Conservation (phyloP, 202 grass and related monocot genomes). For the Sporobolus alterniflorus region DNA sequence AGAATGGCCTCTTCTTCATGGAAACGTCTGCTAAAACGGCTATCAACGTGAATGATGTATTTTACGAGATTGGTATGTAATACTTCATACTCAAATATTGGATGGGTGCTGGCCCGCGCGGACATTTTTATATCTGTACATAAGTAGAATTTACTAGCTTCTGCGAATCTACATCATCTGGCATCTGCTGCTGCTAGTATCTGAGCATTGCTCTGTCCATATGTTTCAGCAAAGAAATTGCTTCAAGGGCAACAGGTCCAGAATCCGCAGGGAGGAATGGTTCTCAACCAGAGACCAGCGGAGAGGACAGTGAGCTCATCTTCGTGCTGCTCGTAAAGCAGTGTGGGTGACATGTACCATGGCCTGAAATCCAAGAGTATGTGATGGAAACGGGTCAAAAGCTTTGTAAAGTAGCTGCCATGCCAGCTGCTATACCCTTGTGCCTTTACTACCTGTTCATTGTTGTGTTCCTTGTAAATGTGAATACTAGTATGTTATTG, state of each 20-base stretch:
- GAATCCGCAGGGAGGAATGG: conserved; percentile 68
- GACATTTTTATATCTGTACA: neutral
- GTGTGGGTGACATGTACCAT: neutral
- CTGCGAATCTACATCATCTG: neutral
- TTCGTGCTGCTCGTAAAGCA: conserved; percentile 75
- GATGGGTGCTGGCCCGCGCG: neutral
- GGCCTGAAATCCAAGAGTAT: conserved; percentile 28
- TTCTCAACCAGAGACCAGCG: conserved; percentile 61
- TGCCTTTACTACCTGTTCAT: conserved; percentile 36
- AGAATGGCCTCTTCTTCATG: conserved; percentile 91
- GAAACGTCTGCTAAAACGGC: conserved; percentile 95
- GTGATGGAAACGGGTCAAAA: conserved; percentile 3
- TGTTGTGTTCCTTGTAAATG: conserved; percentile 62
- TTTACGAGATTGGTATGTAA: conserved; percentile 87
- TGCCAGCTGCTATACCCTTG: conserved; percentile 43
- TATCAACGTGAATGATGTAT: conserved; percentile 90
- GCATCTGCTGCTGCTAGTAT: neutral
- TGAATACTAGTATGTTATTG: conserved; percentile 61
- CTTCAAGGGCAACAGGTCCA: conserved; percentile 63
- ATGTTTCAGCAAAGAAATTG: conserved; percentile 76
- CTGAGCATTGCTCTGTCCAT: neutral
- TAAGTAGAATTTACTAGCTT: neutral
- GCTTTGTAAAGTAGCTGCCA: conserved; percentile 50
- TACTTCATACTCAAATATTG: neutral
- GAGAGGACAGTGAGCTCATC: conserved; percentile 68